Base-by-base conservation (phyloP, 1,284 basidiomycete species). In the Sphaerobolus stellatus region DNA sequence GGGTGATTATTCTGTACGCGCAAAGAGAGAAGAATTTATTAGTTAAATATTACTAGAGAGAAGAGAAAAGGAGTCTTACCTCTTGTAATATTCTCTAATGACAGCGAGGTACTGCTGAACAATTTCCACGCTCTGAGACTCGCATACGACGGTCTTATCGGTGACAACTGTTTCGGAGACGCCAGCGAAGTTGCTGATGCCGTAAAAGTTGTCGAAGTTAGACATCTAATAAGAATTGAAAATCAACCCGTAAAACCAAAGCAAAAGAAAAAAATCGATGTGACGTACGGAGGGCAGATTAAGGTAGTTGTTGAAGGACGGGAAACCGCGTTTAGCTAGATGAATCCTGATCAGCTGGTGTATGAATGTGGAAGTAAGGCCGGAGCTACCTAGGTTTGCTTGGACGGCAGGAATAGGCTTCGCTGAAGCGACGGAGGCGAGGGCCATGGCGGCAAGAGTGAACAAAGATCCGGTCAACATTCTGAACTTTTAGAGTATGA, bases 171-270 rank as follows among this genome's bases (percentile, higher is more conserved):
- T 61, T 48, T 59, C 54, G 9, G 49, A 40, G 13, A 49, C 54
- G 29, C 56, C 49, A 30, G 54, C 56, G 50, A 61, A 64, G 55
- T 64, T 60, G 44, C 45, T 46, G 4, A 52, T 46, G 14, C 62
- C 62, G 47, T 57, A 62, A 57, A 64, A 64, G 51, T 64, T 48
- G 41, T 64, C 62, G 48, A 64, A 62, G 48, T 61, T 56, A 50
- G 44, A 52, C 54, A 61, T 58, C 50, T 52, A 44, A 6, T 14
- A 6, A 30, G 9, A 44, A 4, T 24, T 43, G 5, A 44, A 14
- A 14, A 5, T 9, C 22, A 22, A 18, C 22, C 40, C 48, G 33
- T 22, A n/a, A 18, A 40, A 30, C 8, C 6, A 27, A 13, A 25
- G 24, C 7, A 47, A 27, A 13, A 13, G 11, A 25, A 13, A 27